Evolutionary conservation across 163 green algal species (phyloP).

Genomic region (Scenedesmus sp.): DNA sequence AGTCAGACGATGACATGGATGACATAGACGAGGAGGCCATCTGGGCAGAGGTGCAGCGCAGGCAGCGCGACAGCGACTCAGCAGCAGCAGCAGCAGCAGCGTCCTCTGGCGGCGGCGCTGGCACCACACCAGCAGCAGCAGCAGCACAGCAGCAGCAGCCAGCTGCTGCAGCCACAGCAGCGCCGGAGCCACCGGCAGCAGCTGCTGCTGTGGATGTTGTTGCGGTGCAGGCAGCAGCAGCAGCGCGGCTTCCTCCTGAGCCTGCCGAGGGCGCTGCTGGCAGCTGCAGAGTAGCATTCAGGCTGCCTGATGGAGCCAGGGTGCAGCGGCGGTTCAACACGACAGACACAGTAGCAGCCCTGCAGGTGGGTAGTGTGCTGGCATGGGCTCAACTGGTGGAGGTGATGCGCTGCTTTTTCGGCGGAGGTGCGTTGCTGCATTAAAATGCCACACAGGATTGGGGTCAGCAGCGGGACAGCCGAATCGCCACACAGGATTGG

Average conservation of each 20-base stretch:
- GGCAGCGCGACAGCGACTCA: constrained; percentile 32
- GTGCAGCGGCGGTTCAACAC: constrained; percentile 67
- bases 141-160: background rate
- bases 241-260: constrained; percentile 63
- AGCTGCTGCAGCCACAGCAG: background rate
- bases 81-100: constrained; percentile 15
- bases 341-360: constrained; percentile 40
- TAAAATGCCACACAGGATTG: too few relatives aligned
- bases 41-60: constrained; percentile 58
- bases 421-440: too few relatives aligned
- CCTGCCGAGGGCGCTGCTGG: constrained; percentile 54
- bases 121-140: background rate
- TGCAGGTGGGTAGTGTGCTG: constrained; percentile 54
- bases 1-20: constrained; percentile 47
- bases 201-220: constrained; percentile 42
- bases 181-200: constrained; percentile 44
- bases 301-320: constrained; percentile 73
- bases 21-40: constrained; percentile 67
- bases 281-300: constrained; percentile 69
- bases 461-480: too few relatives aligned
- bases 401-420: background rate
- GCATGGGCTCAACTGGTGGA: background rate
- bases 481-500: too few relatives aligned
- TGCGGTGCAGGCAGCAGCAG: constrained; percentile 60
- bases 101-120: constrained; percentile 24